phyloP scores from a whole-genome alignment of 1,139 yeast species.

The Taphrina deformans region DNA sequence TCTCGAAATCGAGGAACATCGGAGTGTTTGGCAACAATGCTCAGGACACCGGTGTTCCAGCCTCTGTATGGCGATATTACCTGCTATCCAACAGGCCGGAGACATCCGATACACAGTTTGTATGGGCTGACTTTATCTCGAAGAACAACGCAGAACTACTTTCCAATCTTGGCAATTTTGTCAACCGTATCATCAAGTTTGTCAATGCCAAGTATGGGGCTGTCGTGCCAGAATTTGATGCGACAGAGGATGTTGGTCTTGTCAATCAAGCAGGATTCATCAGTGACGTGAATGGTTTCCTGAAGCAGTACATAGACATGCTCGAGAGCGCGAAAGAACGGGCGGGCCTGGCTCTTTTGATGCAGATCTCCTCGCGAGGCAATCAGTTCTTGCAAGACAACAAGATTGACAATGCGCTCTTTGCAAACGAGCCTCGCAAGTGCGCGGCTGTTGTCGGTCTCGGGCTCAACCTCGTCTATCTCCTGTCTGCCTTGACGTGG shows the following conservation, averaged over 20 bases:
- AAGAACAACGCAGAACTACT: conserved; percentile 89
- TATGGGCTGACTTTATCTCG: conserved; percentile 94
- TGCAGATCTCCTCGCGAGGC: conserved; percentile 90
- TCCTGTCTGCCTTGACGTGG: conserved; percentile 71
- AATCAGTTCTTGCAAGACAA: conserved; percentile 93
- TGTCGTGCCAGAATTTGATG: conserved; percentile 67
- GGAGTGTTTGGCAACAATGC: conserved; percentile 99
- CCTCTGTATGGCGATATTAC: conserved; percentile 97
- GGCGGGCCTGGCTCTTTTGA: conserved; percentile 84
- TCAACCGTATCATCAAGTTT: conserved; percentile 87
- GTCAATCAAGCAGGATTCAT: conserved; percentile 48
- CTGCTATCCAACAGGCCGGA: conserved; percentile 92
- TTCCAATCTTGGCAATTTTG: conserved; percentile 95
- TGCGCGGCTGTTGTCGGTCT: conserved; percentile 92
- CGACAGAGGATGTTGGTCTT: conserved; percentile 52
- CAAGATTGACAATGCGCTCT: conserved; percentile 84
- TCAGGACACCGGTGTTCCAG: conserved; percentile 81
- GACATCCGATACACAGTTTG: conserved; percentile 90
- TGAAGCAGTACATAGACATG: conserved; percentile 62
- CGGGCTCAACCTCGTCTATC: conserved; percentile 82
- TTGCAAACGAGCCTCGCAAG: conserved; percentile 69
- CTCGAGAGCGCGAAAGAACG: conserved; percentile 82
- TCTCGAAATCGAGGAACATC: conserved; percentile 91
- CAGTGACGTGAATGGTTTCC: conserved; percentile 54
- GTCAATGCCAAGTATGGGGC: conserved; percentile 89